These are phyloP conservation scores for Kuraishia hungarica DNA, from an alignment of 805 yeast species.

Conservation along the genomic window DNA sequence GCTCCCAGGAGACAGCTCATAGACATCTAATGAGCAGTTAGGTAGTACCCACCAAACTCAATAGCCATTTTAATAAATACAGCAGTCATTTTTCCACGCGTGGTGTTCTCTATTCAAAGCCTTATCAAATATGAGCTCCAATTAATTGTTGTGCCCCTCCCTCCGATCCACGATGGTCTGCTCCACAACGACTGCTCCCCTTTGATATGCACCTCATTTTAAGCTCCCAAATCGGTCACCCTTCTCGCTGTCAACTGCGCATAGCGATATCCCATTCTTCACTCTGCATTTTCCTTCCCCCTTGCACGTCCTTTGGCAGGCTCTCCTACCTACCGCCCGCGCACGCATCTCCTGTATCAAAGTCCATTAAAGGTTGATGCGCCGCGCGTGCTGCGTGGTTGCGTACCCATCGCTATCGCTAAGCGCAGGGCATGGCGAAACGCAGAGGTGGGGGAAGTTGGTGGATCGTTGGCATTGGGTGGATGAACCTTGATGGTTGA, in stretches of 20 bases:
- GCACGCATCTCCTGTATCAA: neutral
- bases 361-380: neutral
- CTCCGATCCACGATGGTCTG: no score
- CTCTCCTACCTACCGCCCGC: no score
- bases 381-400: neutral
- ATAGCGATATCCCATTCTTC: neutral
- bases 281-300: neutral
- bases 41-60: no score
- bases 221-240: neutral
- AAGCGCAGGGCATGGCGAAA: slow-evolving; percentile 1
- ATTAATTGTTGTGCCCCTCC: no score
- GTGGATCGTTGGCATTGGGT: neutral
- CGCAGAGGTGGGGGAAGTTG: neutral
- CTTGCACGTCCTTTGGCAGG: neutral
- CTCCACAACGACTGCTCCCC: neutral
- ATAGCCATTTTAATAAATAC: no score
- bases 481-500: no score
- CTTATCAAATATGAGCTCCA: no score
- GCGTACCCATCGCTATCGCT: neutral
- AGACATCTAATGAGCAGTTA: no score
- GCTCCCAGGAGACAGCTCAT: no score
- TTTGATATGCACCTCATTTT: no score
- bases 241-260: neutral
- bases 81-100: no score
- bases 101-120: no score